These are phyloP conservation scores for Ilyonectria destructans DNA, from an alignment of 2,329 filamentous ascomycete species.

Conservation along the genomic window DNA sequence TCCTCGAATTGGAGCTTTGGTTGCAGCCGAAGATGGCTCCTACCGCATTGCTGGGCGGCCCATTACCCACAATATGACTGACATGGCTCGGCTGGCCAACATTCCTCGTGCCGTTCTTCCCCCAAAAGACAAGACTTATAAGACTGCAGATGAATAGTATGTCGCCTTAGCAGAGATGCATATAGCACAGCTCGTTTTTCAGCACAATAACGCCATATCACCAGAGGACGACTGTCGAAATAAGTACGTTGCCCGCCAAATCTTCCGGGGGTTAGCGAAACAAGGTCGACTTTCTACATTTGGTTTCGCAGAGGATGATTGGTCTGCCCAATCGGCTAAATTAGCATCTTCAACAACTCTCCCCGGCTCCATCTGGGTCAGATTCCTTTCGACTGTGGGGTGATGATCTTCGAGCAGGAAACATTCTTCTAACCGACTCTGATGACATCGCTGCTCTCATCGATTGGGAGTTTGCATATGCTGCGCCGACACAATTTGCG, in stretches of 20 bases:
- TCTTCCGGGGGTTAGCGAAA: constrained; percentile 57
- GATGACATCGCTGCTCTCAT: constrained; percentile 51
- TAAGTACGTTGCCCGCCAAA: constrained; percentile 60
- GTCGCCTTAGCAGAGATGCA: constrained; percentile 59
- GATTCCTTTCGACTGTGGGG: constrained; percentile 50
- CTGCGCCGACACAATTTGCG: constrained; percentile 53
- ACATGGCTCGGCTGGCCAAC: constrained; percentile 51
- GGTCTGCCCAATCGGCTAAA: constrained; percentile 48
- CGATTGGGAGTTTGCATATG: constrained; percentile 60
- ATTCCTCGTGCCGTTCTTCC: constrained; percentile 45
- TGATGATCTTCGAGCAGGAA: constrained; percentile 55
- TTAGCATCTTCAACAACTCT: constrained; percentile 18
- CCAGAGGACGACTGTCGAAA: constrained; percentile 59
- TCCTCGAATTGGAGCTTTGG: constrained; percentile 58
- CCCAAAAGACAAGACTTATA: constrained; percentile 40
- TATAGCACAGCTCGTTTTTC: constrained; percentile 58
- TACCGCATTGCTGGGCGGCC: constrained; percentile 54
- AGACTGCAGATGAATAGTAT: constrained; percentile 57
- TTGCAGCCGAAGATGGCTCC: constrained; percentile 41
- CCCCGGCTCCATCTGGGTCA: constrained; percentile 40
- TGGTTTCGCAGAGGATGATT: constrained; percentile 50
- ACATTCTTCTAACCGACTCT: constrained; percentile 52
- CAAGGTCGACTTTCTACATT: constrained; percentile 48
- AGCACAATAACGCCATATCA: constrained; percentile 58
- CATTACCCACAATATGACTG: constrained; percentile 61